A percentile compares a stretch with the other conserved stretches of the same genome.
phyloP scores from a whole-genome alignment of 805 yeast genomes.

The Saccharomyces mikatae region DNA sequence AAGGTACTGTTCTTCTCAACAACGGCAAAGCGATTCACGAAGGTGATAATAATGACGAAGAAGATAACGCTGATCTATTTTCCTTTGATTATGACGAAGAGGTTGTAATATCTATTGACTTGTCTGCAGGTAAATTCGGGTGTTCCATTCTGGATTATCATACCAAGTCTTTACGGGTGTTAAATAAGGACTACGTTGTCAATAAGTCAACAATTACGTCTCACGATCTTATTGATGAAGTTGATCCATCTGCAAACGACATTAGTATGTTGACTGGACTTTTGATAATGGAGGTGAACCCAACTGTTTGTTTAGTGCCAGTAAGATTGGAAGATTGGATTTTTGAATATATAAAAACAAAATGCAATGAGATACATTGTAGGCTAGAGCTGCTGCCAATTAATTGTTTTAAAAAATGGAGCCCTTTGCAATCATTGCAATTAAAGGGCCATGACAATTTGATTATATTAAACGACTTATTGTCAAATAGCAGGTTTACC shows the following conservation, averaged over 20 bases:
- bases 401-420: slow-evolving; percentile 5
- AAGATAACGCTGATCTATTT: neutral
- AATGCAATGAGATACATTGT: slow-evolving; percentile 6
- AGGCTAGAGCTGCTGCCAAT: slow-evolving; percentile 8
- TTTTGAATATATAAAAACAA: slow-evolving; percentile 3
- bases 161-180: slow-evolving; percentile 4
- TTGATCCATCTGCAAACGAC: slow-evolving; percentile 8
- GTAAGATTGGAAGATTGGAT: slow-evolving; percentile 11
- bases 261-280: slow-evolving; percentile 9
- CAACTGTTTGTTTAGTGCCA: slow-evolving; percentile 16
- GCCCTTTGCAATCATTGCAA: slow-evolving; percentile 1
- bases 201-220: neutral
- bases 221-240: neutral
- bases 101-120: slow-evolving; percentile 11
- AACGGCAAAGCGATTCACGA: neutral
- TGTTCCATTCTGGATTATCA: slow-evolving; percentile 10
- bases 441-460: neutral
- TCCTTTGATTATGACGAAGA: slow-evolving; percentile 7
- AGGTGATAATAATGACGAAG: neutral
- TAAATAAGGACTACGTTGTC: slow-evolving; percentile 14
- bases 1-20: neutral
- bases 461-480: slow-evolving; percentile 4
- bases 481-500: slow-evolving; percentile 1
- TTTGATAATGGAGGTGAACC: slow-evolving; percentile 9
- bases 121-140: slow-evolving; percentile 6